Conservation (phyloP, 1,139 yeast genomes). For the Barnettozyma hawaiiensis region DNA sequence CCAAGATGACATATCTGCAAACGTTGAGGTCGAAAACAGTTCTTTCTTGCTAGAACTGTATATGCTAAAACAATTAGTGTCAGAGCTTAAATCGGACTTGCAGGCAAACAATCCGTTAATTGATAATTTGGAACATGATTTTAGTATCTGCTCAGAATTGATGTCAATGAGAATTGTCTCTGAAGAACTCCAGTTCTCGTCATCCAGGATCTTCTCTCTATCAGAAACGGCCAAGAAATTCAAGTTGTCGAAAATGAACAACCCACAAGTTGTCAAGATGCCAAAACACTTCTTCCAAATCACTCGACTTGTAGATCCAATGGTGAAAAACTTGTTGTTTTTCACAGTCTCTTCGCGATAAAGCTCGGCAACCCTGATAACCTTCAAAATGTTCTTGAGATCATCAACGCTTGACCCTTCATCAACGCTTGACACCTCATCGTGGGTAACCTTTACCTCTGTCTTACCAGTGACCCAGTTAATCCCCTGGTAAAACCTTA, state of each 20-base stretch:
- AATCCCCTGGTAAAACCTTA: constrained; percentile 18
- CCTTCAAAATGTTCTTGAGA: constrained; percentile 16
- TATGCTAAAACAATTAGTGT: constrained; percentile 26
- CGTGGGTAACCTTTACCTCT: constrained; percentile 10
- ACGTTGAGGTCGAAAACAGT: constrained; percentile 28
- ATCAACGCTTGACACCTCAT: constrained; percentile 3
- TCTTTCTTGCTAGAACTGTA: constrained; percentile 35
- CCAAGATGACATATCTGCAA: constrained; percentile 48
- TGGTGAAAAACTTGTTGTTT: constrained; percentile 24
- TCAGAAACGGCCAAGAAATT: constrained; percentile 19
- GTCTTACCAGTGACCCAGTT: constrained; percentile 23
- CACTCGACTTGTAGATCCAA: constrained; percentile 26
- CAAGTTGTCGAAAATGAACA: constrained; percentile 36
- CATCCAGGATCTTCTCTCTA: constrained; percentile 13
- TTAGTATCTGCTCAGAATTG: constrained; percentile 14
- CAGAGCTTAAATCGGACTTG: constrained; percentile 13
- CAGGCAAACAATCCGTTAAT: constrained; percentile 32
- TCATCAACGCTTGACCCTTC: constrained; percentile 2
- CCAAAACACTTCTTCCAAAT: constrained; percentile 39
- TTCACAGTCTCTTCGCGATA: constrained; percentile 21
- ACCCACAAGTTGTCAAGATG: constrained; percentile 40
- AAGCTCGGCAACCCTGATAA: constrained; percentile 23
- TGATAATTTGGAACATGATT: constrained; percentile 17
- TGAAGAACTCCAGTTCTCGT: not conserved
- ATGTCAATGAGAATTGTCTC: constrained; percentile 18